Conservation (phyloP, 768 basidiomycete genomes). For the Pulveroboletus ravenelii region DNA sequence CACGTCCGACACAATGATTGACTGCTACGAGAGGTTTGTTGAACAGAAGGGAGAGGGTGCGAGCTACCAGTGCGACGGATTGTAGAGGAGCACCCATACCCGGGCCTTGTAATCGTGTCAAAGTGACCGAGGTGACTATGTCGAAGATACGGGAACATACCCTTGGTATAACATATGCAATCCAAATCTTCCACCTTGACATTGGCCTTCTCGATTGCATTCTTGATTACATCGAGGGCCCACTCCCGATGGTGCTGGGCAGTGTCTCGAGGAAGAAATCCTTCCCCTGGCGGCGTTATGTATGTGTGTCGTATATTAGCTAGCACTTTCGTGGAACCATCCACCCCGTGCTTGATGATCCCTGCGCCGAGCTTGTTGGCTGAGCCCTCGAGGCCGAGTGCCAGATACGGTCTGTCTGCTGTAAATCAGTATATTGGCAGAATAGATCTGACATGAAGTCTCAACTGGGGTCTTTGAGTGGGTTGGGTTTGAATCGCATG, state of each 20-base stretch:
- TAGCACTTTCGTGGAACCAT: slow-evolving; percentile 71
- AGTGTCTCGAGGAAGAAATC: slow-evolving; percentile 93
- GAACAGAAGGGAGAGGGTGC: slow-evolving; percentile 84
- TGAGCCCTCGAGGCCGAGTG: slow-evolving; percentile 96
- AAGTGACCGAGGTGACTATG: neutral
- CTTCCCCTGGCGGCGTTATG: slow-evolving; percentile 96
- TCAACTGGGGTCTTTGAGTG: slow-evolving; percentile 34
- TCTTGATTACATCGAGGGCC: slow-evolving; percentile 75
- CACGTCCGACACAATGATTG: slow-evolving; percentile 99
- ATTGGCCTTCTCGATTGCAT: slow-evolving; percentile 64
- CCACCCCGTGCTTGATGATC: slow-evolving; percentile 74
- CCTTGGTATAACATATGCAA: slow-evolving; percentile 97
- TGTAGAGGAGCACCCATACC: slow-evolving; percentile 98
- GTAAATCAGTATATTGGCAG: slow-evolving; percentile 6
- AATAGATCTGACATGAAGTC: slow-evolving; percentile 14
- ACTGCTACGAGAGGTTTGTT: slow-evolving; percentile 92
- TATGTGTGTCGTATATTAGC: slow-evolving; percentile 98
- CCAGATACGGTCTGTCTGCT: slow-evolving; percentile 65
- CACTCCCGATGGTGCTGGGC: slow-evolving; percentile 95
- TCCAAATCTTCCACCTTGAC: slow-evolving; percentile 76
- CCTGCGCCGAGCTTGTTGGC: slow-evolving; percentile 98
- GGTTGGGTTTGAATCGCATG: slow-evolving; percentile 12
- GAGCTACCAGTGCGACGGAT: slow-evolving; percentile 89
- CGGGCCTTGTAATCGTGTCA: slow-evolving; percentile 57
- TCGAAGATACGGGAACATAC: slow-evolving; percentile 37